phyloP scores from a whole-genome alignment of 305 asterid species.

The Fraxinus floribunda region DNA sequence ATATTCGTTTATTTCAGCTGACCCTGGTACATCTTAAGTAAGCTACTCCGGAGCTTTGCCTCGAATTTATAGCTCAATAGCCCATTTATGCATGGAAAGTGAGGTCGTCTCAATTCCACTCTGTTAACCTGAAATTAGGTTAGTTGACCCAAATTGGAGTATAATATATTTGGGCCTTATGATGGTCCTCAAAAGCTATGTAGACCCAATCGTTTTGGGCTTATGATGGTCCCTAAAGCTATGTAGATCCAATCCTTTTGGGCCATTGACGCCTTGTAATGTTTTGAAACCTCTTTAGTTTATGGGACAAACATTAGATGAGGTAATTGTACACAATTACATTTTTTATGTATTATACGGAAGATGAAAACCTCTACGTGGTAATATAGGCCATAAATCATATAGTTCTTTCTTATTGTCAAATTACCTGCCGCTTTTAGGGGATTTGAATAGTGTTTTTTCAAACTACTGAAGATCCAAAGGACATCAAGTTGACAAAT shows the following conservation, averaged over 20 bases:
- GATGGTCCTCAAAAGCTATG: not conserved
- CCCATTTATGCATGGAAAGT: not conserved
- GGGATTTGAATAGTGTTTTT: not conserved
- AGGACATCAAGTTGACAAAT: not conserved
- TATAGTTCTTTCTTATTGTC: not conserved
- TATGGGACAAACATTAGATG: not conserved
- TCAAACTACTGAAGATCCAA: not conserved
- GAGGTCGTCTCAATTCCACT: not conserved
- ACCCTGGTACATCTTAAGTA: not conserved
- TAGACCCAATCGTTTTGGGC: not conserved
- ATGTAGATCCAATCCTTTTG: not conserved
- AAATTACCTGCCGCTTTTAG: not conserved
- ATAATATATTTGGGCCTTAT: not conserved
- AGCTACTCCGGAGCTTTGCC: not conserved
- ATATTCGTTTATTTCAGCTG: not conserved
- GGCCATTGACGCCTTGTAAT: not conserved
- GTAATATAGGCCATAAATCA: not conserved
- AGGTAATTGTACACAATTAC: not conserved
- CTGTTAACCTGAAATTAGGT: not conserved
- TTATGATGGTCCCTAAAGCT: not conserved
- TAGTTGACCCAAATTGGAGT: not conserved
- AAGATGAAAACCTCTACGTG: not conserved
- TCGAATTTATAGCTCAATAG: not conserved
- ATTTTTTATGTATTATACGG: not conserved
- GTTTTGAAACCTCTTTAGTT: not conserved